These are phyloP conservation scores for Rhizopogon vesiculosus DNA, from an alignment of 768 basidiomycete species.

Conservation along the genomic window DNA sequence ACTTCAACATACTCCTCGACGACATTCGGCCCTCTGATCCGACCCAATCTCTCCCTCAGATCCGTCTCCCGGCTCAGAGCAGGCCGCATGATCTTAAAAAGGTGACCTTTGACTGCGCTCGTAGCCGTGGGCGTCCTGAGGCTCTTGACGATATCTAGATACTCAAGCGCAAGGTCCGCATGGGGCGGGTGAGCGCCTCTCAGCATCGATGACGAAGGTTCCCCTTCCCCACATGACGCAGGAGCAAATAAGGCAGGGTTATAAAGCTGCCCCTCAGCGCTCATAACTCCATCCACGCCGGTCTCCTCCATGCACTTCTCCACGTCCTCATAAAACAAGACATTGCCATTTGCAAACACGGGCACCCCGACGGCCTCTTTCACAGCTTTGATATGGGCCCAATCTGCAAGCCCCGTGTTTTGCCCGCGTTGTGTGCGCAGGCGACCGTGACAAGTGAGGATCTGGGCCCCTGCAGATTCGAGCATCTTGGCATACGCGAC, in stretches of 20 bases:
- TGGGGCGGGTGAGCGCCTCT: slow-evolving; percentile 47
- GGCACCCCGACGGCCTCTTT: slow-evolving; percentile 87
- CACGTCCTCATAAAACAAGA: slow-evolving; percentile 85
- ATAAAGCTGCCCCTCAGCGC: slow-evolving; percentile 91
- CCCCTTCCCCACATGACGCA: slow-evolving; percentile 27
- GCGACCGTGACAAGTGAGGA: slow-evolving; percentile 91
- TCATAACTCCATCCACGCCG: slow-evolving; percentile 91
- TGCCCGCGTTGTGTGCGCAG: slow-evolving; percentile 90
- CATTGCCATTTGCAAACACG: slow-evolving; percentile 96
- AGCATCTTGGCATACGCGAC: slow-evolving; percentile 96
- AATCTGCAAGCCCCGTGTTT: slow-evolving; percentile 80
- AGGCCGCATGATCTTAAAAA: slow-evolving; percentile 90
- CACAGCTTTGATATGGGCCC: slow-evolving; percentile 86
- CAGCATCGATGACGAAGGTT: slow-evolving; percentile 27
- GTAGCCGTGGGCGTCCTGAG: slow-evolving; percentile 60
- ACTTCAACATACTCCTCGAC: slow-evolving; percentile 43
- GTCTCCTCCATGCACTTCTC: slow-evolving; percentile 75
- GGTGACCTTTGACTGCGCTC: slow-evolving; percentile 84
- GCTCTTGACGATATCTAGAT: slow-evolving; percentile 69
- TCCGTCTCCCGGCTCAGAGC: slow-evolving; percentile 63
- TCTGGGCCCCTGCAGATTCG: slow-evolving; percentile 91
- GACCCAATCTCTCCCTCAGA: slow-evolving; percentile 68
- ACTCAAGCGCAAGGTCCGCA: slow-evolving; percentile 75
- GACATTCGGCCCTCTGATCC: slow-evolving; percentile 26
- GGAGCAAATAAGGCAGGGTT: slow-evolving; percentile 77